Conservation (phyloP, 441 rosid genomes). For the Erodium moschatum region DNA sequence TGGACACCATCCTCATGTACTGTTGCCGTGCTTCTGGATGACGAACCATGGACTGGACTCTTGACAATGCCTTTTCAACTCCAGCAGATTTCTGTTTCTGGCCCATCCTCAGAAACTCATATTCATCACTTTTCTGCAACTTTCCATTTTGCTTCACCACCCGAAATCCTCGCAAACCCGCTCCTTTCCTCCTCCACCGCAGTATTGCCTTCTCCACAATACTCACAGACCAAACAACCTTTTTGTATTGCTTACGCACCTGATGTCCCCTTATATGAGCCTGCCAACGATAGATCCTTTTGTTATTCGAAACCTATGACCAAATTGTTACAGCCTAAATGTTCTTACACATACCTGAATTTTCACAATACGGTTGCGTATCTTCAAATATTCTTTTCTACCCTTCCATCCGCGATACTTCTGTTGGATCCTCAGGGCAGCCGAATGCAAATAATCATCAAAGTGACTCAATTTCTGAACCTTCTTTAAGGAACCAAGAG, state of each 20-base stretch:
- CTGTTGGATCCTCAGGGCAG: constrained; percentile 67
- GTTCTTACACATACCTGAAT: constrained; percentile 46
- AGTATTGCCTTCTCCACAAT: constrained; percentile 71
- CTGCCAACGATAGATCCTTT: constrained; percentile 24
- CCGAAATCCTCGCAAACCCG: constrained; percentile 68
- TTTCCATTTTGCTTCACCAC: constrained; percentile 23
- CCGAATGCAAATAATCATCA: constrained; percentile 58
- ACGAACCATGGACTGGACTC: constrained; percentile 53
- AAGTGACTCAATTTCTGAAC: constrained; percentile 39
- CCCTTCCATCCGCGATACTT: constrained; percentile 83
- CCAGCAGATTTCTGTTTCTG: constrained; percentile 59
- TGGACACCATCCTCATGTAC: constrained; percentile 48
- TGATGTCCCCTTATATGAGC: constrained; percentile 89
- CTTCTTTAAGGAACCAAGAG: constrained; percentile 44
- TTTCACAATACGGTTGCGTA: constrained; percentile 61
- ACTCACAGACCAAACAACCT: constrained; percentile 76
- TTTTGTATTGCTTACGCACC: constrained; percentile 61
- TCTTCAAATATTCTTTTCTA: constrained; percentile 63
- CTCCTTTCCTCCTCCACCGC: constrained; percentile 82
- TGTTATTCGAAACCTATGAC: no score
- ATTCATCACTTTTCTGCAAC: constrained; percentile 42
- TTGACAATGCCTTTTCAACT: constrained; percentile 47
- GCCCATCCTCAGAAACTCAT: constrained; percentile 56
- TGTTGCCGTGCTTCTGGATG: constrained; percentile 52
- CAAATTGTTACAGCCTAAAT: no score